These are phyloP conservation scores for Trypanosoma theileri DNA, from an alignment of 208 protist genomes.

Conservation along the genomic window DNA sequence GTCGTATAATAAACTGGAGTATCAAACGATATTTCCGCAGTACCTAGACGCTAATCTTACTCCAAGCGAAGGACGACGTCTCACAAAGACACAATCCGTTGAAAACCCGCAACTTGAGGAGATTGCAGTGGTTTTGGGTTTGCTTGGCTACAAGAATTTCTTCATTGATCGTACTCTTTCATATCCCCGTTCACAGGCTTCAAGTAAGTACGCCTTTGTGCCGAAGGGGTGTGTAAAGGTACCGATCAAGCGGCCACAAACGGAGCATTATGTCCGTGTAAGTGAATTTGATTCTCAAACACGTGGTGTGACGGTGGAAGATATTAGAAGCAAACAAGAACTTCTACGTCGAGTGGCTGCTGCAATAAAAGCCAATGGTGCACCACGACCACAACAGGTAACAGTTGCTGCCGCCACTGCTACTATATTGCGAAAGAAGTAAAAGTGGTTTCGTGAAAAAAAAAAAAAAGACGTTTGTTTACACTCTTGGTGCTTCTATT, in stretches of 20 bases:
- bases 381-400: slow-evolving; percentile 40
- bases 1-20: slow-evolving; percentile 63
- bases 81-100: slow-evolving; percentile 67
- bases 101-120: slow-evolving; percentile 70
- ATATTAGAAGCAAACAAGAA: slow-evolving; percentile 72
- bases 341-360: slow-evolving; percentile 66
- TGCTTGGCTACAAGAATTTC: slow-evolving; percentile 60
- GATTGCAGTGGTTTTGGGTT: slow-evolving; percentile 46
- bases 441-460: not conserved
- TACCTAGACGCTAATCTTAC: slow-evolving; percentile 81
- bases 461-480: not conserved
- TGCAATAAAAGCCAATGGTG: slow-evolving; percentile 63
- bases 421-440: slow-evolving; percentile 21
- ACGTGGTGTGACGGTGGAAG: slow-evolving; percentile 51
- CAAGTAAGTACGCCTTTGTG: slow-evolving; percentile 50
- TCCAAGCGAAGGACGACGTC: slow-evolving; percentile 68
- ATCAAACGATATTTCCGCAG: slow-evolving; percentile 84
- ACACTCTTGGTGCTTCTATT: no score
- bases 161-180: slow-evolving; percentile 56
- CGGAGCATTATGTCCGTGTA: slow-evolving; percentile 85
- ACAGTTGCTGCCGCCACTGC: slow-evolving; percentile 39
- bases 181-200: slow-evolving; percentile 67
- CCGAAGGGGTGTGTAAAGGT: slow-evolving; percentile 80
- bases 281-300: slow-evolving; percentile 87
- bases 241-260: slow-evolving; percentile 66